These are phyloP conservation scores for Agapanthus africanus DNA, from an alignment of 106 monocot genomes.

Conservation along the genomic window DNA sequence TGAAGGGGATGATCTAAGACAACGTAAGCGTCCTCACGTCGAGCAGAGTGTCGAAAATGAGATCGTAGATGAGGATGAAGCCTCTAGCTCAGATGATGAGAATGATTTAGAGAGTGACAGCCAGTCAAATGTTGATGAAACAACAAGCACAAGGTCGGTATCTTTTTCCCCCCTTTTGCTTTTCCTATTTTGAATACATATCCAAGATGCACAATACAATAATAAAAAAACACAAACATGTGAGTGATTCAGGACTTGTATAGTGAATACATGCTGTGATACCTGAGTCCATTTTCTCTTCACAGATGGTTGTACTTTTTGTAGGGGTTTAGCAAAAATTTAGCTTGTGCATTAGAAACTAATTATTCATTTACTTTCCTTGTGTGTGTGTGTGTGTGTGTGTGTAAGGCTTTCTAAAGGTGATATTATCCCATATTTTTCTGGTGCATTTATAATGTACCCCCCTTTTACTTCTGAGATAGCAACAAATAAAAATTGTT, in stretches of 20 bases:
- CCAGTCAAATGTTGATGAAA: slow-evolving; percentile 5
- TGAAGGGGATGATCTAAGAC: no score
- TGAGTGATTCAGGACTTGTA: not conserved
- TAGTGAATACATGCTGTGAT: not conserved
- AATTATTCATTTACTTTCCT: not conserved
- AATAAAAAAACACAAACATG: not conserved
- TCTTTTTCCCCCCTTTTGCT: not conserved
- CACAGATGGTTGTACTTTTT: not conserved
- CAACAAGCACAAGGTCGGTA: slow-evolving; percentile 17
- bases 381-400: no score
- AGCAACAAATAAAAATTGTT: no score
- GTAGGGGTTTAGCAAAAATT: not conserved
- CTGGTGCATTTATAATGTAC: not conserved
- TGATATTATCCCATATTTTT: not conserved
- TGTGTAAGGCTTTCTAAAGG: not conserved
- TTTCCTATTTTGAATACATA: slow-evolving; percentile 1
- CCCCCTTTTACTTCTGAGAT: no score
- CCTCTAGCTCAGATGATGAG: slow-evolving; percentile 20
- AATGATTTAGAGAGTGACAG: slow-evolving; percentile 13
- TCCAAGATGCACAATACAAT: not conserved
- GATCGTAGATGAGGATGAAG: slow-evolving; percentile 14
- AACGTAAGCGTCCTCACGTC: no score
- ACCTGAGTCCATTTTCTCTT: not conserved
- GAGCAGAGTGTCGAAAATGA: no score
- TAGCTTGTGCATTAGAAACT: not conserved